Evolutionary conservation across 2,329 filamentous ascomycete species (phyloP), one percentile per base, ranked within the genome.

Genomic region (Venturia oleaginea): DNA sequence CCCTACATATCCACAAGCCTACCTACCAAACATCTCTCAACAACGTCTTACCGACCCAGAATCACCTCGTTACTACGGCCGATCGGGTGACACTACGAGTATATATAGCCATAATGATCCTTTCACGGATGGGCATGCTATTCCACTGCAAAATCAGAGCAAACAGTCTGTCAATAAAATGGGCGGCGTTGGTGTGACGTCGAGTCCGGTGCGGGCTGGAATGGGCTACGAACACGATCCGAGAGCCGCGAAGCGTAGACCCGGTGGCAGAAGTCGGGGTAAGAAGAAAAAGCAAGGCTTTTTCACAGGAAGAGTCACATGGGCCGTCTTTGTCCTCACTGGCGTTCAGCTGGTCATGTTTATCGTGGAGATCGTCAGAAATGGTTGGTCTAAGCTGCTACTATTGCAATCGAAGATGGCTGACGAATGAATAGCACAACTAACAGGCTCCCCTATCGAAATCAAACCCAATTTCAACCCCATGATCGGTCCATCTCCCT

Each of bases 401-500:
- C 61, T 46, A 4, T 60, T 24, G 13, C 38, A 42, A 32, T 22
- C 3, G 37, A 32, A 19, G 34, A 32, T 27, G 43, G 59, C 67
- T 69, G 37, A 70, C 66, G 64, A 37, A 11, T 24, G 19, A 15
- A 11, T 34, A 92, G 89, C 82, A 62, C 82, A 88, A 69, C 78
- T 92, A 37, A 97, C 93, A 0, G 89, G 89, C 63, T 88, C 88
- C 0, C 84, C 88, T 24, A 91, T 91, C 72, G 84, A 86, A 77
- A 92, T 86, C 62, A 84, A 93, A 64, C 94, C 94, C 1, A 83
- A 82, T 19, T 96, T 99, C 79, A 99, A 97, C 77, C 89, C 90
- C 65, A 96, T 99, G 91, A 96, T 99, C 72, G 94, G 94, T 0
- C 94, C 94, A 0, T 96, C 92, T 5, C 84, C 87, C 1, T 91